Evolutionary conservation across 2,329 filamentous ascomycete species (phyloP).

Genomic region (Penicillium brevicompactum): DNA sequence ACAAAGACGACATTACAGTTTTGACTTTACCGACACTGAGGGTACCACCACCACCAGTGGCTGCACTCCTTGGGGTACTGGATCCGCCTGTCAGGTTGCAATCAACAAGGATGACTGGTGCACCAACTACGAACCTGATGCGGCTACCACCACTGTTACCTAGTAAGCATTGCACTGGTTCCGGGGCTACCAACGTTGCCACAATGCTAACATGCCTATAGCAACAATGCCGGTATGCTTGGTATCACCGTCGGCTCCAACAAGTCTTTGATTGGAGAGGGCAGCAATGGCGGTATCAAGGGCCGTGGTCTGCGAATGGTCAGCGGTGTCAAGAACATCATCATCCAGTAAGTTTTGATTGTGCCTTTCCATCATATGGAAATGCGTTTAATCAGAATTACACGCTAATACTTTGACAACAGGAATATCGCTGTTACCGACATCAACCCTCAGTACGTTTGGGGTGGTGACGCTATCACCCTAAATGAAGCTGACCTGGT

Average conservation of each 20-base stretch:
- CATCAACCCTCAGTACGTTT: constrained; percentile 11
- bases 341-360: constrained; percentile 4
- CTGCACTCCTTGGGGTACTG: constrained; percentile 10
- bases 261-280: constrained; percentile 11
- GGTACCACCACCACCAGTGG: constrained; percentile 1
- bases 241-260: constrained; percentile 12
- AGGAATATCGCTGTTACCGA: constrained; percentile 12
- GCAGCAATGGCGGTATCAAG: constrained; percentile 5
- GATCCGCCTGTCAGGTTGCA: constrained; percentile 6
- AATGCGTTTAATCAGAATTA: too few species aligned
- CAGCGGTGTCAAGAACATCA: constrained; percentile 8
- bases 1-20: not conserved
- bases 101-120: constrained; percentile 14
- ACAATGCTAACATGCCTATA: not conserved
- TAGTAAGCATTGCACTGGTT: not conserved
- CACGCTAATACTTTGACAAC: not conserved
- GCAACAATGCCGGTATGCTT: constrained; percentile 6
- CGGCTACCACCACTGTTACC: constrained; percentile 4
- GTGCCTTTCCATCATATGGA: not conserved
- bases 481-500: constrained; percentile 4
- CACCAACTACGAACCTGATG: constrained; percentile 4
- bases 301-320: constrained; percentile 10
- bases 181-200: too few species aligned
- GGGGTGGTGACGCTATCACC: constrained; percentile 14
- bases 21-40: constrained; percentile 10